Percentiles rank a stretch among this genome's conserved stretches.
These are phyloP conservation scores for Chimonanthus salicifolius DNA, from an alignment of 164 flowering plant species.

Conservation along the genomic window DNA sequence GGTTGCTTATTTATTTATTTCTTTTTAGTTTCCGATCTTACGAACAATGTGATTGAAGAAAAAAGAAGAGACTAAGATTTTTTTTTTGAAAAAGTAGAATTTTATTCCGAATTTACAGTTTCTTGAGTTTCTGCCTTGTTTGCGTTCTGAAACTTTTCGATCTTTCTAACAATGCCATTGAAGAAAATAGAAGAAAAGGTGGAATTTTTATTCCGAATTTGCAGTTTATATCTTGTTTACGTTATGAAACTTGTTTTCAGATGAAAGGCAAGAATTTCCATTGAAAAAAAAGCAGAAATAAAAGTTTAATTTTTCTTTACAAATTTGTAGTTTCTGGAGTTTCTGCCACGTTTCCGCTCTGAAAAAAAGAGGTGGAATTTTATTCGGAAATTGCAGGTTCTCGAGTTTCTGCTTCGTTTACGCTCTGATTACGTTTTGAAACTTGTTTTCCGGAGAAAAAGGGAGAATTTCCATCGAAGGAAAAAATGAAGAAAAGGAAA, in stretches of 20 bases:
- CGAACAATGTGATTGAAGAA: too few relatives aligned
- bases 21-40: too few relatives aligned
- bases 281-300: too few relatives aligned
- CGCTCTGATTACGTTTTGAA: background rate
- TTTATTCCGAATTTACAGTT: background rate
- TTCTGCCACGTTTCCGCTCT: too few relatives aligned
- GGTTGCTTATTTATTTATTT: too few relatives aligned
- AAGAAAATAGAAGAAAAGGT: background rate
- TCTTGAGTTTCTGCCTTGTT: background rate
- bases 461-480: too few relatives aligned
- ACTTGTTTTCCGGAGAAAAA: background rate
- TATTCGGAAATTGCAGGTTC: background rate
- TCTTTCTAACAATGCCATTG: background rate
- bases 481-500: background rate
- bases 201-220: background rate
- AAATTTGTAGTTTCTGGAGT: background rate
- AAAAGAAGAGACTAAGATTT: background rate
- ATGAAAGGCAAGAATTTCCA: too few relatives aligned
- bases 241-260: background rate
- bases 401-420: background rate
- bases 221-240: background rate
- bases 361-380: background rate
- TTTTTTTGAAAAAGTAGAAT: too few relatives aligned
- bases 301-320: too few relatives aligned
- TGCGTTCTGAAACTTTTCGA: background rate